phyloP scores from a whole-genome alignment of 345 rosid species.

The Bretschneidera sinensis region DNA sequence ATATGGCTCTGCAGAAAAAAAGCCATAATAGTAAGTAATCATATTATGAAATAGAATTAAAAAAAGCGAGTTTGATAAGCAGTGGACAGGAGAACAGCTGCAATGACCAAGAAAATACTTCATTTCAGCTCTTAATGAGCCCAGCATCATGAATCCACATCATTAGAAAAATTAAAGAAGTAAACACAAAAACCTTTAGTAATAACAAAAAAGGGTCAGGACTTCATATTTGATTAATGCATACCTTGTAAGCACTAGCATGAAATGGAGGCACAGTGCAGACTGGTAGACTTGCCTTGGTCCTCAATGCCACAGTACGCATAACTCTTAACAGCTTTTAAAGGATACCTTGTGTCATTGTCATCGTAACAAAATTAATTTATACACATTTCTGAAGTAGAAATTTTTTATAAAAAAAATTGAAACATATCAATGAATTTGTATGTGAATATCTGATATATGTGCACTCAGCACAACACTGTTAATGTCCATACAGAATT shows the following conservation, averaged over 20 bases:
- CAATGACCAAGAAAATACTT: too few species aligned
- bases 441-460: neutral
- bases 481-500: neutral
- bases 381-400: neutral
- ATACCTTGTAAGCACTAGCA: constrained; percentile 54
- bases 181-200: neutral
- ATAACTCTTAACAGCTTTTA: constrained; percentile 93
- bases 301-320: constrained; percentile 89
- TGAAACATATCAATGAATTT: neutral
- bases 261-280: constrained; percentile 46
- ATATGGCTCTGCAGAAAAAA: constrained; percentile 65
- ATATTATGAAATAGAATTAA: constrained; percentile 11
- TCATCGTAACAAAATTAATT: constrained; percentile 1
- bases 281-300: constrained; percentile 73
- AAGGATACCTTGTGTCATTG: constrained; percentile 53
- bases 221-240: constrained; percentile 4
- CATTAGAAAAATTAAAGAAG: too few species aligned
- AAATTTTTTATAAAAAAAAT: neutral
- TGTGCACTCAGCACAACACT: neutral
- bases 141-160: too few species aligned
- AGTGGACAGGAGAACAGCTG: neutral
- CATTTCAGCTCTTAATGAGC: too few species aligned
- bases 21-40: constrained; percentile 13
- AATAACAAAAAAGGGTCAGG: neutral
- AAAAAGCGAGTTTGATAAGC: neutral